phyloP scores from a whole-genome alignment of 2,329 filamentous ascomycete genomes.

The Dactylonectria estremocensis region DNA sequence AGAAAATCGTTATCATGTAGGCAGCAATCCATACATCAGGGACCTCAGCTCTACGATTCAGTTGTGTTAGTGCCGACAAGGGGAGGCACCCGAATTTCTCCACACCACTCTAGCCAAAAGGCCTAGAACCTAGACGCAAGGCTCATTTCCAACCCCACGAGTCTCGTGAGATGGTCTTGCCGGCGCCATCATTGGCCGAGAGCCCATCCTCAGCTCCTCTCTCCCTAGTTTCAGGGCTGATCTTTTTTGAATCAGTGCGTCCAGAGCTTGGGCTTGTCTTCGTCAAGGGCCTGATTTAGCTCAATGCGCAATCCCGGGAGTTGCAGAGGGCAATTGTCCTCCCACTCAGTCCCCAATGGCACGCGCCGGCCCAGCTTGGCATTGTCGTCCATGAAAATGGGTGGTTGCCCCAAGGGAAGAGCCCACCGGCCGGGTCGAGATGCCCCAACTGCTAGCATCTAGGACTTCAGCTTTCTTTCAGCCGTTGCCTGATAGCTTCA shows the following conservation, averaged over 20 bases:
- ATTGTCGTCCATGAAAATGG: not conserved
- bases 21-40: no score
- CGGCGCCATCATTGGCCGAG: conserved; percentile 2
- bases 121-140: no score
- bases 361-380: not conserved
- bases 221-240: conserved; percentile 25
- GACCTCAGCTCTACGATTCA: no score
- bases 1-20: no score
- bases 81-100: no score
- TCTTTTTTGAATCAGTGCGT: conserved; percentile 6
- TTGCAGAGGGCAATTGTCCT: not conserved
- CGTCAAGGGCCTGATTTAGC: conserved; percentile 19
- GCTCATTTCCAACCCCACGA: no score
- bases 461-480: not conserved
- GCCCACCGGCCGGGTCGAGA: not conserved
- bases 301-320: not conserved
- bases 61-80: no score
- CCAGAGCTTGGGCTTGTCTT: not conserved
- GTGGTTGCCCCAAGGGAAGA: not conserved
- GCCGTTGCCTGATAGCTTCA: no score
- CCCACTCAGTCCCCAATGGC: not conserved
- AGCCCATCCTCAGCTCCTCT: not conserved
- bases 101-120: no score
- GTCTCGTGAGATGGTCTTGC: not conserved
- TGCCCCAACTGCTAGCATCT: not conserved